Percentiles rank a stretch among this genome's conserved stretches.
Conservation (phyloP, 2,329 filamentous ascomycete genomes). For the Paraphoma sp. region DNA sequence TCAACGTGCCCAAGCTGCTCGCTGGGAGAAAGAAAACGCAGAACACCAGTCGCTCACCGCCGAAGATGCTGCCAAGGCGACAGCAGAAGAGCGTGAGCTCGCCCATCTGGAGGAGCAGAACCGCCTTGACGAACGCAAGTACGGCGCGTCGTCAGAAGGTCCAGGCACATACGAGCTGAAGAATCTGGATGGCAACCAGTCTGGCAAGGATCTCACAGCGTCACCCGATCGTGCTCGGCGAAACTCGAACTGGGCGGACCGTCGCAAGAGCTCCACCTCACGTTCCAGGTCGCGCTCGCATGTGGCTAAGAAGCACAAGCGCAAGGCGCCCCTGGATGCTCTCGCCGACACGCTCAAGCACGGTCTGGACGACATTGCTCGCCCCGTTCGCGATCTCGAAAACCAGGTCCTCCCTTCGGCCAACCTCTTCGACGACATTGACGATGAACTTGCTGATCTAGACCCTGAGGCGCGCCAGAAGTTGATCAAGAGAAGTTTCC, state of each 20-base stretch:
- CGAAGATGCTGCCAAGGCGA: slow-evolving; percentile 38
- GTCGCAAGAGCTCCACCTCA: slow-evolving; percentile 33
- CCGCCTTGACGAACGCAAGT: slow-evolving; percentile 12
- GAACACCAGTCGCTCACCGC: slow-evolving; percentile 51
- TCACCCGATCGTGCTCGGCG: slow-evolving; percentile 27
- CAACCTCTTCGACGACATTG: slow-evolving; percentile 83
- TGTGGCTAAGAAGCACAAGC: slow-evolving; percentile 23
- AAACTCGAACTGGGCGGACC: slow-evolving; percentile 38
- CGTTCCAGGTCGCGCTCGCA: slow-evolving; percentile 32
- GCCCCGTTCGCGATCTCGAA: slow-evolving; percentile 45
- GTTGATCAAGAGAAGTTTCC: slow-evolving; percentile 86
- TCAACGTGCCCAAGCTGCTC: slow-evolving; percentile 74
- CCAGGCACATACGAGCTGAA: slow-evolving; percentile 38
- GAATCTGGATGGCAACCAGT: slow-evolving; percentile 25
- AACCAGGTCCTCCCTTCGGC: slow-evolving; percentile 69
- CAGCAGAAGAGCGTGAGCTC: slow-evolving; percentile 40
- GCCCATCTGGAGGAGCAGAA: slow-evolving; percentile 38
- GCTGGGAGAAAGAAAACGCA: slow-evolving; percentile 66
- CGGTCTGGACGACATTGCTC: slow-evolving; percentile 35
- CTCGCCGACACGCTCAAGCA: slow-evolving; percentile 34
- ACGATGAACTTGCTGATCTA: slow-evolving; percentile 93
- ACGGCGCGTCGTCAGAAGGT: slow-evolving; percentile 7
- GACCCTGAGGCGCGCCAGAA: slow-evolving; percentile 87
- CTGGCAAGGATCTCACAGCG: slow-evolving; percentile 12
- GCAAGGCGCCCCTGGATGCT: slow-evolving; percentile 34